Evolutionary conservation across 768 basidiomycete species (phyloP), one percentile per base, ranked within the genome.

Genomic region (Tubosaeta sp.): DNA sequence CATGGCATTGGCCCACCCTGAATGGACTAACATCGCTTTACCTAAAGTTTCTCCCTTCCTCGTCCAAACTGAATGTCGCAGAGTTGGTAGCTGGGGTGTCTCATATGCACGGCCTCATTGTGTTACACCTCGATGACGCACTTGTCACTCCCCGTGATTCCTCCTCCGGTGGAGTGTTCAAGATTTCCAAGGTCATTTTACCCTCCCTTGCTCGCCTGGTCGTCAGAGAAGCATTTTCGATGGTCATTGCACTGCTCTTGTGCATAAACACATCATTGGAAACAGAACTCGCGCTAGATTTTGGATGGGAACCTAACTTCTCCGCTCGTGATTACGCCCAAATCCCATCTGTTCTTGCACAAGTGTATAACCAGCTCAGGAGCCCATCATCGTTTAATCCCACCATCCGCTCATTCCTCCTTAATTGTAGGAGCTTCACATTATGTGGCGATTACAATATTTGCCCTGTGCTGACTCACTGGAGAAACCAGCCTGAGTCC

Each of bases 21-120:
- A 29, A 29, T 8, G 27, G 27, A 5, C 27, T 29, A 29, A 29
- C 27, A 4, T 4, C 27, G 8, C 27, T 29, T 8, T 29, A 5
- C 27, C 8, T 29, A 8, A 5, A 29, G 5, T 5, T 5, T 29
- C 27, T 29, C n/a, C n/a, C n/a, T 29, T 29, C 27, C 27, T n/a
- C n/a, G n/a, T n/a, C n/a, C n/a, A n/a, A n/a, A 8, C 32, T 70
- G 4, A 55, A 63, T 14, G 58, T 60, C 26, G 43, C 9, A 12
- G 32, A 32, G 11, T 32, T 32, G 3, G 3, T 32, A 32, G 32
- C 32, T 3, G 11, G 3, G 32, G 64, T 78, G 4, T 43, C 57
- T n/a, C 52, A 61, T 35, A 73, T 72, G 70, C 71, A 68, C 7
- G n/a, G 52, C 37, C 60, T 76, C 5, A 63, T 61, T 42, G 53